Base-by-base conservation (phyloP, 1,284 basidiomycete genomes). In the Tilletia indica region DNA sequence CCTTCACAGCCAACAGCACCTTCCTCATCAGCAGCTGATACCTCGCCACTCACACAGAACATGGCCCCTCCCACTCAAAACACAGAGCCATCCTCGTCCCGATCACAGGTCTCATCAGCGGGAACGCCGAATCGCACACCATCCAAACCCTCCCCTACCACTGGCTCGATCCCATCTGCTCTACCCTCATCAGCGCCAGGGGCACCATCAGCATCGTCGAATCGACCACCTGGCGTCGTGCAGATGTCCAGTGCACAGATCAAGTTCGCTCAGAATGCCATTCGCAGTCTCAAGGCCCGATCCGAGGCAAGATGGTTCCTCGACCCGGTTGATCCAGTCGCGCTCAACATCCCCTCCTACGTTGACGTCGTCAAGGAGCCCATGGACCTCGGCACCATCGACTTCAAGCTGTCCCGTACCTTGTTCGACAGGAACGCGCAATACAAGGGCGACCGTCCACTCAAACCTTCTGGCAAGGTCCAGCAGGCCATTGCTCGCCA, bases 361-460 rank as follows among this genome's bases (percentile, higher is more conserved):
- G 89, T 89, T 61, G 88, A 88, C 70, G 90, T 98, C 82, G 90
- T 99, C 86, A 92, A 90, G 80, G 89, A 89, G 45, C 97, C 97
- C 0, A 97, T 97, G 93, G 97, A 99, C 84, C 89, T 99, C 68
- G 88, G 90, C n/a, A 97, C 95, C 31, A 89, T 98, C 74, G 96
- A 98, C 85, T 89, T 89, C 79, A 97, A 97, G 86, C 77, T 83
- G 11, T 77, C 81, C 6, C 71, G 82, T 25, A 82, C 82, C 42
- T 76, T 81, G 2, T 64, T 38, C 36, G 42, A 34, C 4, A 34
- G 61, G 38, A 39, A 5, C 19, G 61, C 38, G 4, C 61, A 64
- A 36, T 73, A 74, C 39, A 75, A 75, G 2, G 70, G 76, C 58
- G 78, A 80, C 61, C 75, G 75, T 34, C 74, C 76, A 51, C 74